These are phyloP conservation scores for Candida suzukii DNA, from an alignment of 805 yeast species.

Conservation along the genomic window DNA sequence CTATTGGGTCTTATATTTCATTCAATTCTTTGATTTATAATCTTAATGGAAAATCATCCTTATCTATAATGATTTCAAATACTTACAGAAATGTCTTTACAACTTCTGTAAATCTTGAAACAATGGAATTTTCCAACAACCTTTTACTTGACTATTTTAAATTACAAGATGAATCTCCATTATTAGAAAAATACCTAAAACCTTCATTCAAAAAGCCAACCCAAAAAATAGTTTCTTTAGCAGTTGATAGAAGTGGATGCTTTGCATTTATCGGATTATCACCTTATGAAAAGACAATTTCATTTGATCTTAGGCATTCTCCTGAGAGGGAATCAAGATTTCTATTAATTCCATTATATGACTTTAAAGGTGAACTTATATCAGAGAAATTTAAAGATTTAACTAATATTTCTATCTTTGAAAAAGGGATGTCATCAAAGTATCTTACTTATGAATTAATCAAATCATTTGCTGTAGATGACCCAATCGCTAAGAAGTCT, in stretches of 20 bases:
- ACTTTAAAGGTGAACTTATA: not conserved
- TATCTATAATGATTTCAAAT: constrained; percentile 5
- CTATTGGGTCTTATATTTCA: constrained; percentile 6
- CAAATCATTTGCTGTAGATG: not conserved
- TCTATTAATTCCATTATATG: not conserved
- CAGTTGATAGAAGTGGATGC: not conserved
- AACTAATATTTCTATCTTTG: not conserved
- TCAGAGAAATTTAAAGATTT: not conserved
- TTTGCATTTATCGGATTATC: not conserved
- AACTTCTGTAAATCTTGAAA: not conserved
- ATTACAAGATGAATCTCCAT: not conserved
- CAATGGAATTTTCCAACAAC: not conserved
- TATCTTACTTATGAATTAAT: not conserved
- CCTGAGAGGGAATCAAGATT: not conserved
- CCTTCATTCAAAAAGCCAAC: not conserved
- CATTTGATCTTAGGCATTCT: not conserved
- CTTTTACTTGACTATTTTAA: not conserved
- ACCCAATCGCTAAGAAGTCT: not conserved
- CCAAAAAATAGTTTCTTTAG: not conserved
- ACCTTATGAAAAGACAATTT: not conserved
- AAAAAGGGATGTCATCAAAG: not conserved
- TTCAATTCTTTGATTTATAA: constrained; percentile 9
- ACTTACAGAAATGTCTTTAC: constrained; percentile 5
- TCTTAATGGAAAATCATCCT: not conserved
- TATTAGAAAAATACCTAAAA: not conserved